Evolutionary conservation across 2,329 filamentous ascomycete species (phyloP).

Genomic region (Parastagonospora avenae): DNA sequence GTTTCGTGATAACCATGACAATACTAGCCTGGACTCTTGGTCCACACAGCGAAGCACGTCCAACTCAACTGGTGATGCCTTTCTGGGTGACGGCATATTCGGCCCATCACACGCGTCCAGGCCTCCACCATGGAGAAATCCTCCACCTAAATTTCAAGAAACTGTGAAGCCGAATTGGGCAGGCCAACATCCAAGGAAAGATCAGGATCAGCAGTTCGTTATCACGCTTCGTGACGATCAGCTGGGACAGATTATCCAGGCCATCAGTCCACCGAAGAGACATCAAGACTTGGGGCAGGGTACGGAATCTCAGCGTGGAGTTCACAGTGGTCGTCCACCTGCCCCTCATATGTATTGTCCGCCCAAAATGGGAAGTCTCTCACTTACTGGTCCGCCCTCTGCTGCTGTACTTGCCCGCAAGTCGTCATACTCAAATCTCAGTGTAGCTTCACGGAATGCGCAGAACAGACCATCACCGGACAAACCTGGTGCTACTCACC

Average conservation of each 20-base stretch:
- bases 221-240: conserved; percentile 36
- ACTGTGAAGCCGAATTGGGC: background rate
- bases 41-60: conserved; percentile 19
- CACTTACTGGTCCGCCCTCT: conserved; percentile 25
- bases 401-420: conserved; percentile 31
- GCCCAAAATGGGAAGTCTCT: conserved; percentile 18
- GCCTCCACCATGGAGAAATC: conserved; percentile 14
- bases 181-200: background rate
- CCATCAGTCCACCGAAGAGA: conserved; percentile 55
- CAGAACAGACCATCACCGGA: conserved; percentile 15
- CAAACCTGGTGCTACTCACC: conserved; percentile 2
- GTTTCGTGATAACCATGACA: conserved; percentile 17
- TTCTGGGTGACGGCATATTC: conserved; percentile 24
- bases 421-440: conserved; percentile 29
- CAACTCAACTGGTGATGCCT: conserved; percentile 15
- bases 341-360: conserved; percentile 14
- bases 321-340: conserved; percentile 4
- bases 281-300: conserved; percentile 56
- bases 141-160: background rate
- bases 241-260: conserved; percentile 32
- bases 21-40: conserved; percentile 28
- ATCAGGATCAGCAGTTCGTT: conserved; percentile 21
- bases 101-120: conserved; percentile 7
- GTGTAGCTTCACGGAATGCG: conserved; percentile 9
- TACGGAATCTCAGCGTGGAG: conserved; percentile 1